Evolutionary conservation across 202 grass and related monocot genomes (phyloP).

Genomic region (Setaria viridis): DNA sequence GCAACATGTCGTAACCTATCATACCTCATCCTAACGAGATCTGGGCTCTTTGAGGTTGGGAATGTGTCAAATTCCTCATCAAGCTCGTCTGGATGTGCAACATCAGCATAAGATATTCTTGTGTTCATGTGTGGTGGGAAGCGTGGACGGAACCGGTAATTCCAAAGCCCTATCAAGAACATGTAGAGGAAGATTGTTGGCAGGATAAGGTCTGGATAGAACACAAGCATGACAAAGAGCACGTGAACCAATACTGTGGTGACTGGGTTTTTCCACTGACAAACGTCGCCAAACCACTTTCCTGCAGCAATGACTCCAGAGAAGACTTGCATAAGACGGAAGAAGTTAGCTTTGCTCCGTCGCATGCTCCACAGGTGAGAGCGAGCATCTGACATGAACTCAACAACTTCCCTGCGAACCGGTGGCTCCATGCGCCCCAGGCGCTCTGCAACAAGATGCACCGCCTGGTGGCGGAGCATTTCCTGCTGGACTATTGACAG

Average conservation of each 20-base stretch:
- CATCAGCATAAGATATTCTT: constrained; percentile 72
- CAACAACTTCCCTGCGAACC: constrained; percentile 77
- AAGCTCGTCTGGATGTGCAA: constrained; percentile 70
- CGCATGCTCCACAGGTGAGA: constrained; percentile 92
- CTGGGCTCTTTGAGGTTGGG: constrained; percentile 60
- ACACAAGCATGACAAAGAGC: constrained; percentile 86
- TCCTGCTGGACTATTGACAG: constrained; percentile 73
- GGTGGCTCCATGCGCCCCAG: constrained; percentile 92
- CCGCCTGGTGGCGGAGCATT: constrained; percentile 65
- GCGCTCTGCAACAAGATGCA: constrained; percentile 61
- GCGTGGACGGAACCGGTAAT: constrained; percentile 75
- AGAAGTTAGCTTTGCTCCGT: constrained; percentile 91
- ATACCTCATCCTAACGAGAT: constrained; percentile 73
- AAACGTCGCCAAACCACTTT: constrained; percentile 77
- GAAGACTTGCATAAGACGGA: constrained; percentile 83
- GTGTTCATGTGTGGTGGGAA: constrained; percentile 89
- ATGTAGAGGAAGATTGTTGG: constrained; percentile 85
- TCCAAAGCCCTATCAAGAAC: constrained; percentile 88
- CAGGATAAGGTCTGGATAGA: constrained; percentile 86
- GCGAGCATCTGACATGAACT: constrained; percentile 81
- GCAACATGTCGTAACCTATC: constrained; percentile 76
- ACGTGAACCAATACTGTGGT: constrained; percentile 85
- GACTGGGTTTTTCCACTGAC: constrained; percentile 83
- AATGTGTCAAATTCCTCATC: constrained; percentile 94
- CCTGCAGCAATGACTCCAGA: constrained; percentile 67